phyloP scores from a whole-genome alignment of 352 stramenopile species.

The Pythium pyrilobum region DNA sequence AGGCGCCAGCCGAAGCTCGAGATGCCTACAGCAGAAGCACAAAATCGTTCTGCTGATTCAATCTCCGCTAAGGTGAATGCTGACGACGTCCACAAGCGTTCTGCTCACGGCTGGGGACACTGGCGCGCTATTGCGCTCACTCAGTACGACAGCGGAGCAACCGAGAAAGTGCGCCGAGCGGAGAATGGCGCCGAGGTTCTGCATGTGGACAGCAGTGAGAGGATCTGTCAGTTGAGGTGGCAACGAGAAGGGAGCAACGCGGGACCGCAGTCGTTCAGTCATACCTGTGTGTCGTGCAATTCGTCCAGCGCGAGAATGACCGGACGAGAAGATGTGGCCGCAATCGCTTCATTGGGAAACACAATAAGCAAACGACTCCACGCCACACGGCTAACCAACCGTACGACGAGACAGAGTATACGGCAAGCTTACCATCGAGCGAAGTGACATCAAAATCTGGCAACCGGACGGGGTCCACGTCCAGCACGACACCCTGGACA shows the following conservation, averaged over 20 bases:
- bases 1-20: constrained; percentile 60
- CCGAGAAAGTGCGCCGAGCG: constrained; percentile 76
- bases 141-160: constrained; percentile 58
- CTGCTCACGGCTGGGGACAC: constrained; percentile 52
- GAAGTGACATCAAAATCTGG: constrained; percentile 37
- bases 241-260: too few relatives aligned
- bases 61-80: too few relatives aligned
- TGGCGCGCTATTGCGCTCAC: constrained; percentile 63
- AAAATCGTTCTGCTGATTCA: too few relatives aligned
- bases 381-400: too few relatives aligned
- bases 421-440: background rate
- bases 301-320: constrained; percentile 75
- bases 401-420: background rate
- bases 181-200: constrained; percentile 78
- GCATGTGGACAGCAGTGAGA: background rate
- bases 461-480: constrained; percentile 52
- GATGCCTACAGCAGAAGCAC: constrained; percentile 31
- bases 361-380: too few relatives aligned
- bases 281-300: constrained; percentile 70
- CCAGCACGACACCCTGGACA: constrained; percentile 60
- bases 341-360: constrained; percentile 32
- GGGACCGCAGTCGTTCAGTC: too few relatives aligned
- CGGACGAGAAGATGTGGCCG: constrained; percentile 20
- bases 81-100: background rate
- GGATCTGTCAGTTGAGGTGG: background rate